Evolutionary conservation across 805 yeast species (phyloP), one percentile per base, ranked within the genome.

Genomic region (Candida ponderosae): DNA sequence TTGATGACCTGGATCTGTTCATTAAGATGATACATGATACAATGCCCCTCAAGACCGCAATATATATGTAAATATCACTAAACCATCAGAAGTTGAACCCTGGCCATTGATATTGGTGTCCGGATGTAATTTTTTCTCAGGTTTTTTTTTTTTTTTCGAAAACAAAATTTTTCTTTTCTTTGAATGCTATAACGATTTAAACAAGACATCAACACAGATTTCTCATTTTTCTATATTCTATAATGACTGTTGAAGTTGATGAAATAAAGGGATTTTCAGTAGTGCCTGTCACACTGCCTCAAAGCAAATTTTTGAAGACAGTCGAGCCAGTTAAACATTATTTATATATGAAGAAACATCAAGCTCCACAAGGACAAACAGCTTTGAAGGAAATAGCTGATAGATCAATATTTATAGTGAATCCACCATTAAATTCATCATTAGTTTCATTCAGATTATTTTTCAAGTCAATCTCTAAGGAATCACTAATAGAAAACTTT

Each of bases 361-460:
- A 61, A 18, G 61, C 71, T 18, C 59, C 68, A 32, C 53, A 58
- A 31, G 63, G 63, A 36, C 28, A 24, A 24, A 14, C 28, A 24
- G 13, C 4, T 24, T 24, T 24, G 14, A 65, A 63, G 26, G 58
- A 63, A 3, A 70, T 70, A 26, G 57, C 68, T 17, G 70, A 72
- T 36, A 65, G 83, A 36, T 70, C 83, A 21, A 57, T 89, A n/a
- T 89, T 89, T 59, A 55, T 81, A 6, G 76, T 82, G 40, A 88
- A 89, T 53, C 60, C 87, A 30, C 96, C 97, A 2, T 60, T 80
- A 18, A 69, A 72, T 40, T 68, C 87, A 6, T 66, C 69, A 18
- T 50, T 74, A 14, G 65, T 68, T 31, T 63, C 64, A 27, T 53
- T 87, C 34, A 80, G 76, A 50, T 67, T 65, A 39, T 69, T 78